phyloP scores from a whole-genome alignment of 805 yeast genomes.

The Teunomyces lycoperdinae region DNA sequence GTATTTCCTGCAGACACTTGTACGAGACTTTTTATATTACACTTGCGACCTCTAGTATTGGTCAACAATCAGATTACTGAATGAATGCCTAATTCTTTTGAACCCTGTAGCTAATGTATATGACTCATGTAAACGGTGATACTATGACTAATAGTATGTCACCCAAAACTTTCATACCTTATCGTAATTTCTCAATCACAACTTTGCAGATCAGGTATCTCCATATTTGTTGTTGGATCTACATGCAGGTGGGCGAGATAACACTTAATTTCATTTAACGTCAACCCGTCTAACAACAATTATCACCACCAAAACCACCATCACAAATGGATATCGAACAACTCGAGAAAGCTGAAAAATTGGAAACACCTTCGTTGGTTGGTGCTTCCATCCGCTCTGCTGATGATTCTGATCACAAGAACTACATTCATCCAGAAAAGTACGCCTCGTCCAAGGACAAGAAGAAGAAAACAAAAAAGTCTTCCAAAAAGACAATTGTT shows the following conservation, averaged over 20 bases:
- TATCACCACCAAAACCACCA: constrained; percentile 7
- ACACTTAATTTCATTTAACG: not conserved
- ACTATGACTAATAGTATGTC: no score
- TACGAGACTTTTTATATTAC: not conserved
- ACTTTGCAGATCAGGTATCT: not conserved
- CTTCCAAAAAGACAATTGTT: constrained; percentile 34
- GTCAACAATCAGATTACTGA: not conserved
- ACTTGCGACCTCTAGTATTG: not conserved
- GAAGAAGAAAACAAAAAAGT: constrained; percentile 9
- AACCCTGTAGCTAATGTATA: no score
- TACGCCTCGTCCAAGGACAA: constrained; percentile 23
- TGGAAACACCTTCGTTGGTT: constrained; percentile 48
- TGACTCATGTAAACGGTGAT: no score
- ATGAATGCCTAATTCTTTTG: not conserved
- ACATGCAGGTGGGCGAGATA: not conserved
- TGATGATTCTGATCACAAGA: constrained; percentile 44
- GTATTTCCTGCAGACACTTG: not conserved
- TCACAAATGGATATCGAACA: constrained; percentile 49
- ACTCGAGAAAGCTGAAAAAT: constrained; percentile 49
- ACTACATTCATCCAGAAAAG: constrained; percentile 45
- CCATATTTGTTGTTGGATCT: not conserved
- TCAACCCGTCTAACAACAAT: not conserved
- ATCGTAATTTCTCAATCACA: not conserved
- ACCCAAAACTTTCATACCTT: not conserved
- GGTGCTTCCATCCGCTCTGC: constrained; percentile 52